Evolutionary conservation across 1,284 basidiomycete genomes (phyloP), one percentile per base, ranked within the genome.

Genomic region (Leccinum pachyderme): DNA sequence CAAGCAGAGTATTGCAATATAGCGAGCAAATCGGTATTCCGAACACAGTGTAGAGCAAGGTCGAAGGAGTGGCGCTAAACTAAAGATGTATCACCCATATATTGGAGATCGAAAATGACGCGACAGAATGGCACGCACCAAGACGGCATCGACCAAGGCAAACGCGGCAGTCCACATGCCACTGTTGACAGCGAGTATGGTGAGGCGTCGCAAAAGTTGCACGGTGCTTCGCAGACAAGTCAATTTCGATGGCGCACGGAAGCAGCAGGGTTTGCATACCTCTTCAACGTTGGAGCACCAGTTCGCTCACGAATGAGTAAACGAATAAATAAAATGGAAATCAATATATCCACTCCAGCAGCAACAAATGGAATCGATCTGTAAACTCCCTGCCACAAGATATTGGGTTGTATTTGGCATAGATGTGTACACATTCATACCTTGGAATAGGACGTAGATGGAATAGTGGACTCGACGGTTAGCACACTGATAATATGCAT

Each of bases 101-200:
- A 9, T n/a, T 27, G 9, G 15, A 4, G 13, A 2, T 12, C 5
- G 25, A 45, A 11, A 45, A n/a, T 8, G 9, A 45, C 8, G 3
- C 44, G 45, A 44, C 5, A 25, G 45, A 25, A 31, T 1, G 15
- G 5, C 13, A 55, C 61, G 28, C n/a, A 63, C 61, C 18, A 63
- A 7, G 11, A 65, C 13, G 12, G 54, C 8, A 7, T 52, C 8
- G 18, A 63, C 7, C 15, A 61, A 5, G 0, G 58, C 54, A 7
- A 63, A 63, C 11, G 18, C 7, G 5, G 61, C 58, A 1, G 61
- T 32, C 61, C 61, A 63, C 22, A 55, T 37, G 2, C 61, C 61
- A 1, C 47, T 61, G n/a, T 65, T 65, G 7, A 63, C 35, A 0
- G 61, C 49, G 22, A 65, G 58, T 8, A 65, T 39, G 5, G 22